Percentiles rank a stretch among this genome's conserved stretches.
Conservation (phyloP, 2,329 filamentous ascomycete genomes). For the Nothophoma quercina region DNA sequence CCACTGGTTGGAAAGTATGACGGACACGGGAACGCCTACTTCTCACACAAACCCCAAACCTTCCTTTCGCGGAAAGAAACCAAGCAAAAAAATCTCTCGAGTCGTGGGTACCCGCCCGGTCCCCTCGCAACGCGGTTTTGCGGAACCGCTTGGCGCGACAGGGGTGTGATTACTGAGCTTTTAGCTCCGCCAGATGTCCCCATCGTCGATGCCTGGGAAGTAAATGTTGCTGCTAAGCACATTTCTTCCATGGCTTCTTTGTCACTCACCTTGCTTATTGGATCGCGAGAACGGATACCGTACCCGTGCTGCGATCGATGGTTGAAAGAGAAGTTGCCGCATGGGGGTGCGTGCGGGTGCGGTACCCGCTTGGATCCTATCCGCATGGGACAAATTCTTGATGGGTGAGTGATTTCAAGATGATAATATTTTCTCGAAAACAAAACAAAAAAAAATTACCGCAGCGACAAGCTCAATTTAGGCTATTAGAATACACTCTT, state of each 20-base stretch:
- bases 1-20: not conserved
- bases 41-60: not conserved
- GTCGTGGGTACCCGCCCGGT: too few relatives aligned
- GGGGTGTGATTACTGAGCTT: not conserved
- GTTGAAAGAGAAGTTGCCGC: not conserved
- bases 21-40: conserved; percentile 14
- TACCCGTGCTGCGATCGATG: conserved; percentile 5
- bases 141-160: not conserved
- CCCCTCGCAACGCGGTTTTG: not conserved
- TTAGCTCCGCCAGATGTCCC: not conserved
- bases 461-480: too few relatives aligned
- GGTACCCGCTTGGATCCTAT: not conserved
- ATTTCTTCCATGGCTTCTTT: too few relatives aligned
- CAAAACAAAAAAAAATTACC: too few relatives aligned
- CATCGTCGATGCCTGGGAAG: too few relatives aligned
- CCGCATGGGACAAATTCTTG: too few relatives aligned
- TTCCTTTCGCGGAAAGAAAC: not conserved
- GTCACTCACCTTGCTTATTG: too few relatives aligned
- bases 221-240: too few relatives aligned
- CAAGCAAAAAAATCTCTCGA: too few relatives aligned
- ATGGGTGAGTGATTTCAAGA: too few relatives aligned
- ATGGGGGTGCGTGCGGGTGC: not conserved
- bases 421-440: too few relatives aligned
- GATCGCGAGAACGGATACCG: not conserved
- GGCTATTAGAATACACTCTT: too few relatives aligned